phyloP scores from a whole-genome alignment of 495 filamentous ascomycete genomes.

The Oidiodendron maius region DNA sequence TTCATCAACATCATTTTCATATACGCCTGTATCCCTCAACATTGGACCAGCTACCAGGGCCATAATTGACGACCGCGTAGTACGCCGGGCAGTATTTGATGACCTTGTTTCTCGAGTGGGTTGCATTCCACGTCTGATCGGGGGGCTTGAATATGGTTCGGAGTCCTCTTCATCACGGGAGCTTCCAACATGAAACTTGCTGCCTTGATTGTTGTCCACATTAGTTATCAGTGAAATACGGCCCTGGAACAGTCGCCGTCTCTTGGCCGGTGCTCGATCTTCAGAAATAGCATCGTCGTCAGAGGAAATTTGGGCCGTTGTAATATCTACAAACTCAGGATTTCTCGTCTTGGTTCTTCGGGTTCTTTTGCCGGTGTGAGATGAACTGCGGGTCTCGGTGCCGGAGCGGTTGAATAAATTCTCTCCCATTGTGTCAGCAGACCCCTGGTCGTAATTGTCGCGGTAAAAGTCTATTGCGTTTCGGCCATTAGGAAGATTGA shows the following conservation, averaged over 20 bases:
- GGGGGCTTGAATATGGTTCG: conserved; percentile 5
- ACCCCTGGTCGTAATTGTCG: conserved; percentile 2
- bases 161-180: conserved; percentile 3
- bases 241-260: conserved; percentile 13
- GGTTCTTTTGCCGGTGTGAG: conserved; percentile 11
- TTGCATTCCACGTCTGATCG: not conserved
- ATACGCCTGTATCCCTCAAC: conserved; percentile 1
- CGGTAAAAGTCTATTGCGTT: conserved; percentile 23
- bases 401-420: not conserved
- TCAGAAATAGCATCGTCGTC: conserved; percentile 11
- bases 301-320: conserved; percentile 4
- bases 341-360: conserved; percentile 8
- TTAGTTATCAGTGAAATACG: conserved; percentile 4
- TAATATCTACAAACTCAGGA: conserved; percentile 9
- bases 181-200: conserved; percentile 11
- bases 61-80: conserved; percentile 9
- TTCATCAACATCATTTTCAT: conserved; percentile 29
- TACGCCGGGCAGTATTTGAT: conserved; percentile 5
- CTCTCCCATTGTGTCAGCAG: conserved; percentile 3
- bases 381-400: conserved; percentile 3
- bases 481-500: conserved; percentile 20
- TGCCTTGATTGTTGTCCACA: conserved; percentile 8
- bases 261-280: conserved; percentile 9
- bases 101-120: conserved; percentile 3
- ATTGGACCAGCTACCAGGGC: conserved; percentile 4